Percentiles rank a stretch among this genome's conserved stretches.
Conservation (phyloP, 139 green algal species). For the Pedinophyceae sp. region DNA sequence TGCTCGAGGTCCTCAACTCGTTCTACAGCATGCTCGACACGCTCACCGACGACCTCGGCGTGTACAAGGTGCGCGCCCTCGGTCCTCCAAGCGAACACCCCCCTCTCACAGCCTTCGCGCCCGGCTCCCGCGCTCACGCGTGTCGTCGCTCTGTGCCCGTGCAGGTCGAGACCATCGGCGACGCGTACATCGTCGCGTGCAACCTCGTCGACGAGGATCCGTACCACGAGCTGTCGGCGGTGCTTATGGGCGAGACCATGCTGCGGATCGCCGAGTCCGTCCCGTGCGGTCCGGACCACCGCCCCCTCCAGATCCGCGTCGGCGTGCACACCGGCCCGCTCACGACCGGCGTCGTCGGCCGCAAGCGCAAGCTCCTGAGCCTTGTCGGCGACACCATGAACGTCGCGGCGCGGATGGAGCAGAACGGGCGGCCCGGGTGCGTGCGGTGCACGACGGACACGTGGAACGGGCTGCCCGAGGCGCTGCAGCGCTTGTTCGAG, state of each 20-base stretch:
- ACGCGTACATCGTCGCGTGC: constrained; percentile 9
- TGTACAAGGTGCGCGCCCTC: constrained; percentile 22
- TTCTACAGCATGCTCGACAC: constrained; percentile 11
- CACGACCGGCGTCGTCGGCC: constrained; percentile 7
- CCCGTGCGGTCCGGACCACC: background rate
- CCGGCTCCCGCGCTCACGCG: too few relatives aligned
- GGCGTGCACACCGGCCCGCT: constrained; percentile 12
- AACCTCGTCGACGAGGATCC: background rate
- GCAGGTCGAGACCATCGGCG: constrained; percentile 14
- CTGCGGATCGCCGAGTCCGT: background rate
- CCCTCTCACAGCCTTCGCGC: too few relatives aligned
- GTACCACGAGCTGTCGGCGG: background rate
- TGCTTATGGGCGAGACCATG: background rate
- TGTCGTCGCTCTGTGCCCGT: too few relatives aligned
- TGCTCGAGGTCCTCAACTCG: constrained; percentile 10
- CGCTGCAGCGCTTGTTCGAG: too few relatives aligned
- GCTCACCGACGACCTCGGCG: constrained; percentile 6
- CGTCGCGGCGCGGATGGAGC: constrained; percentile 8
- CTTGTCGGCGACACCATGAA: constrained; percentile 15
- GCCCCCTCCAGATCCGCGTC: constrained; percentile 8
- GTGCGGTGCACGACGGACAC: too few relatives aligned
- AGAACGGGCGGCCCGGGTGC: too few relatives aligned
- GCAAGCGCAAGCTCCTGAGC: constrained; percentile 3
- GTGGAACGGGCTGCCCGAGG: too few relatives aligned
- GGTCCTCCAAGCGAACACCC: too few relatives aligned